Conservation (phyloP, 2,329 filamentous ascomycete species). For the Pseudogymnoascus sp. region DNA sequence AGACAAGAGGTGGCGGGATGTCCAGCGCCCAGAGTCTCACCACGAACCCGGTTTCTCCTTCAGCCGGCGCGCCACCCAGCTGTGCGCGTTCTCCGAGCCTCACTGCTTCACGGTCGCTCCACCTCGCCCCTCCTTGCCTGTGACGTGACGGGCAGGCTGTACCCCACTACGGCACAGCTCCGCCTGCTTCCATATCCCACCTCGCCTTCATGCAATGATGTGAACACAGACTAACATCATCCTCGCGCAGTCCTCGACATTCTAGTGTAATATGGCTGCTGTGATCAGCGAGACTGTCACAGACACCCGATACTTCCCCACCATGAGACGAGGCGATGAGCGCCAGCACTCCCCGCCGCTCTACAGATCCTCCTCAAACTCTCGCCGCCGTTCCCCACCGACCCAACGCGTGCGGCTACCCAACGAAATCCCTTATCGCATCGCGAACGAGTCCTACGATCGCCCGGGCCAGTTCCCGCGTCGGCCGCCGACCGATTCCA, state of each 20-base stretch:
- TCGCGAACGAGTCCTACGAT: slow-evolving; percentile 17
- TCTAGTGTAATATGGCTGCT: slow-evolving; percentile 48
- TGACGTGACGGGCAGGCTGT: background rate
- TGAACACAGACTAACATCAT: background rate
- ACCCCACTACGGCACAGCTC: background rate
- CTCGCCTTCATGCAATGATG: background rate
- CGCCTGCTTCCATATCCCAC: background rate
- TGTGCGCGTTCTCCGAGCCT: background rate
- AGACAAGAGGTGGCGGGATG: background rate
- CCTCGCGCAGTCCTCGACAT: slow-evolving; percentile 4
- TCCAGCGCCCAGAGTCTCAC: background rate
- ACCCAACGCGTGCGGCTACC: slow-evolving; percentile 17
- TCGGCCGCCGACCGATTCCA: slow-evolving; percentile 12
- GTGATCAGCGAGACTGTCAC: slow-evolving; percentile 66
- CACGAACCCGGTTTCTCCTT: background rate
- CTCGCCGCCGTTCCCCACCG: slow-evolving; percentile 22
- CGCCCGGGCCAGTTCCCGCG: slow-evolving; percentile 17
- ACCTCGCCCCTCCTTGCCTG: background rate
- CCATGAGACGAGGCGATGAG: slow-evolving; percentile 53
- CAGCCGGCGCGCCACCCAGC: background rate
- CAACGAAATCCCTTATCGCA: background rate
- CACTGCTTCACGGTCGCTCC: background rate
- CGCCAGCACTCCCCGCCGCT: slow-evolving; percentile 36
- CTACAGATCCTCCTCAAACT: slow-evolving; percentile 23
- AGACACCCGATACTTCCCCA: slow-evolving; percentile 63